Percentiles rank a stretch among this genome's conserved stretches.
Evolutionary conservation across 768 basidiomycete species (phyloP).

Genomic region (Lactarius quietus): DNA sequence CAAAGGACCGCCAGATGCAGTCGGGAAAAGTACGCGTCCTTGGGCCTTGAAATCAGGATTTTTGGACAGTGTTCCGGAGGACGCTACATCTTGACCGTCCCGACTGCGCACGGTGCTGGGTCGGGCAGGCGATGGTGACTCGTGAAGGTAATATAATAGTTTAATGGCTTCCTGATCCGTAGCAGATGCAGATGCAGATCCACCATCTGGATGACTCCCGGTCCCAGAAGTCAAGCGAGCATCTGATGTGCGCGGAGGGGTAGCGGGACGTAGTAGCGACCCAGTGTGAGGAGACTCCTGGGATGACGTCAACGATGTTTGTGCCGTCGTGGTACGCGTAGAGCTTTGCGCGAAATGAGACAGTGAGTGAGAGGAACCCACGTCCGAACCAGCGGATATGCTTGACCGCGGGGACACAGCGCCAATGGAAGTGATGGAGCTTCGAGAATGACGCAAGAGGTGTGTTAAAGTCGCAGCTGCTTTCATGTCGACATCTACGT

Average conservation of each 20-base stretch:
- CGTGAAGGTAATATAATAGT: constrained; percentile 79
- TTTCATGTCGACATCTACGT: constrained; percentile 72
- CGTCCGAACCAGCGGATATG: constrained; percentile 63
- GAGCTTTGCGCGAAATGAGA: constrained; percentile 69
- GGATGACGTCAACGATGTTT: constrained; percentile 39
- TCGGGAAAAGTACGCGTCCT: constrained; percentile 69
- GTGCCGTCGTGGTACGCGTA: constrained; percentile 45
- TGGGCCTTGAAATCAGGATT: constrained; percentile 50
- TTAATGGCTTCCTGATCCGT: constrained; percentile 85
- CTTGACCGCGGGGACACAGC: constrained; percentile 70
- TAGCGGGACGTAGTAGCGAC: constrained; percentile 32
- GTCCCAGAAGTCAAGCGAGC: constrained; percentile 25
- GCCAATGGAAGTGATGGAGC: constrained; percentile 49
- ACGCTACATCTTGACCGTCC: constrained; percentile 51
- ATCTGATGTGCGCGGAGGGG: constrained; percentile 35
- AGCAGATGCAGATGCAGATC: constrained; percentile 39
- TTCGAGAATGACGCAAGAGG: constrained; percentile 60
- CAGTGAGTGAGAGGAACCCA: constrained; percentile 57
- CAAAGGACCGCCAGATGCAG: constrained; percentile 27
- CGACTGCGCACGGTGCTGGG: constrained; percentile 44
- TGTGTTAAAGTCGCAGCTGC: constrained; percentile 79
- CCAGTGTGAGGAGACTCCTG: constrained; percentile 40
- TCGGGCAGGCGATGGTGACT: constrained; percentile 77
- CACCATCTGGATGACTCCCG: constrained; percentile 25
- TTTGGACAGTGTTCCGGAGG: constrained; percentile 55